Percentiles rank a stretch among this genome's conserved stretches.
Conservation (phyloP, 2,329 filamentous ascomycete genomes). For the Tothia fuscella region DNA sequence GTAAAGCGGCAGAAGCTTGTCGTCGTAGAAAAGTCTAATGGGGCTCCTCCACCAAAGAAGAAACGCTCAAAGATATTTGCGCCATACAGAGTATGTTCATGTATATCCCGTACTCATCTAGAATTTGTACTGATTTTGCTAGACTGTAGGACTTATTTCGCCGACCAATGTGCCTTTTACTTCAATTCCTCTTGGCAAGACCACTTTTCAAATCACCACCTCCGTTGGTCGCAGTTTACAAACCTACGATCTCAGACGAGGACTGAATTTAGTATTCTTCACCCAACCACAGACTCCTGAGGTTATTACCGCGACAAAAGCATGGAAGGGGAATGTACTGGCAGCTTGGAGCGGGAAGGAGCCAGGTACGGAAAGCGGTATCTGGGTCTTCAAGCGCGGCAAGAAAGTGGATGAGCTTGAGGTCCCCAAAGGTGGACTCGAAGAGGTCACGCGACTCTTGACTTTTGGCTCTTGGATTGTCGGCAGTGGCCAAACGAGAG, state of each 20-base stretch:
- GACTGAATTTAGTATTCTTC: slow-evolving; percentile 85
- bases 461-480: slow-evolving; percentile 89
- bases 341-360: slow-evolving; percentile 71
- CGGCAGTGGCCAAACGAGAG: slow-evolving; percentile 58
- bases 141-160: slow-evolving; percentile 90
- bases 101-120: background rate
- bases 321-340: slow-evolving; percentile 78
- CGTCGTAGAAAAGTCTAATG: slow-evolving; percentile 13
- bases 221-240: slow-evolving; percentile 83
- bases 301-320: slow-evolving; percentile 71
- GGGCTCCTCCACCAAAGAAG: slow-evolving; percentile 10
- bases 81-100: slow-evolving; percentile 65
- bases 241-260: slow-evolving; percentile 86
- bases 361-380: slow-evolving; percentile 45
- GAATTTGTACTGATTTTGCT: slow-evolving; percentile 8
- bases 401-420: slow-evolving; percentile 69
- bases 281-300: slow-evolving; percentile 80
- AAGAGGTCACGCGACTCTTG: slow-evolving; percentile 65
- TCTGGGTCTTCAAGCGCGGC: slow-evolving; percentile 89
- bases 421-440: slow-evolving; percentile 49
- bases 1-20: slow-evolving; percentile 64
- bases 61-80: slow-evolving; percentile 61
- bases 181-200: slow-evolving; percentile 77
- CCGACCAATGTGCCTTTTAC: slow-evolving; percentile 86
- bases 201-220: slow-evolving; percentile 94